Conservation (phyloP, 768 basidiomycete genomes). For the Dioszegia hungarica region DNA sequence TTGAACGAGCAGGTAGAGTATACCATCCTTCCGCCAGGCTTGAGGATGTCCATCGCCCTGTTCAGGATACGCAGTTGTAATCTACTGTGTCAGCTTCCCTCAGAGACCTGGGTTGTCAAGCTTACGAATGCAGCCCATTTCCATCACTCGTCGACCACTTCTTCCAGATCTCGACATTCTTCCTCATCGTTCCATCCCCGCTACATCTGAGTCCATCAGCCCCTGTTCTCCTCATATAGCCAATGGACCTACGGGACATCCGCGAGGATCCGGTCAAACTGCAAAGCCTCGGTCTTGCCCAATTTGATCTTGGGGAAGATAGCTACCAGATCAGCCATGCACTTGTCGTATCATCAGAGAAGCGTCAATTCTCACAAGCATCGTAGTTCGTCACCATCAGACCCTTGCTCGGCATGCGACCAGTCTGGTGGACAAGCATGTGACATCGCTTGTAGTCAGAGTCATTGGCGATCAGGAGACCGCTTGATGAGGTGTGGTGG, state of each 20-base stretch:
- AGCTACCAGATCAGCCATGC: conserved; percentile 9
- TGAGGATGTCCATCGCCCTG: conserved; percentile 85
- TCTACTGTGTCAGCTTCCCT: conserved; percentile 54
- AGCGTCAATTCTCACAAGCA: conserved; percentile 68
- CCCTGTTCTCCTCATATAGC: not conserved
- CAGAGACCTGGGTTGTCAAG: no score
- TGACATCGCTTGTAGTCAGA: conserved; percentile 90
- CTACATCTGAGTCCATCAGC: conserved; percentile 55
- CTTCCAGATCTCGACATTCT: conserved; percentile 94
- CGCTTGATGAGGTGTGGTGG: conserved; percentile 65
- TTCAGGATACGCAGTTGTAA: conserved; percentile 87
- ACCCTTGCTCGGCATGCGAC: conserved; percentile 82
- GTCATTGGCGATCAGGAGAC: conserved; percentile 91
- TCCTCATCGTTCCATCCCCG: conserved; percentile 91
- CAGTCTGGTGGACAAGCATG: conserved; percentile 94
- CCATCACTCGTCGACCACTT: conserved; percentile 83
- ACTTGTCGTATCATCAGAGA: no score
- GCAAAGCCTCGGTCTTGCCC: conserved; percentile 52
- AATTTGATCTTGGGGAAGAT: conserved; percentile 46
- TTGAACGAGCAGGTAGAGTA: conserved; percentile 98
- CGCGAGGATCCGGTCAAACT: conserved; percentile 89
- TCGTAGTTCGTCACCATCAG: conserved; percentile 95
- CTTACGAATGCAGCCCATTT: conserved; percentile 81
- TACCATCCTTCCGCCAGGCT: conserved; percentile 81
- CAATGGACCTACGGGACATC: conserved; percentile 70